Evolutionary conservation across 345 rosid genomes (phyloP).

Genomic region (Populus ilicifolia): DNA sequence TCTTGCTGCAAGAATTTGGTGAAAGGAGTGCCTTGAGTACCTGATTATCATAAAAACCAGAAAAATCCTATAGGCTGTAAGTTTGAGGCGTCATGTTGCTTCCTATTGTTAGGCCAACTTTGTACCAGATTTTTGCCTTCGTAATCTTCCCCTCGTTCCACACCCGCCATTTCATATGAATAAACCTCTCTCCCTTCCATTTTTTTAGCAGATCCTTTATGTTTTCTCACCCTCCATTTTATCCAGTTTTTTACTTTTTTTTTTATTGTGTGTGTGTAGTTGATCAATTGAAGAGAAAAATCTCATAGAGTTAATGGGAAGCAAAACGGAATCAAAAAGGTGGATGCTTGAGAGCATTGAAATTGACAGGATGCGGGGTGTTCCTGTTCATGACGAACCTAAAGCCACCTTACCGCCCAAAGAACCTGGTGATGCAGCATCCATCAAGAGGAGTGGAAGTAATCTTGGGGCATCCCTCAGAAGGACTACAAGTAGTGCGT

Average conservation of each 20-base stretch:
- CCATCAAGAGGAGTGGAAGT: not conserved
- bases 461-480: conserved; percentile 16
- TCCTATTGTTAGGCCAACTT: not conserved
- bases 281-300: not conserved
- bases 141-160: not conserved
- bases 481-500: conserved; percentile 37
- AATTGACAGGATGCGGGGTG: conserved; percentile 47
- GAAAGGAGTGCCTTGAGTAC: too few species aligned
- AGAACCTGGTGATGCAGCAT: not conserved
- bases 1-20: too few species aligned
- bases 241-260: too few species aligned
- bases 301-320: not conserved
- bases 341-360: conserved; percentile 66
- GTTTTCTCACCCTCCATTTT: not conserved
- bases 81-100: not conserved
- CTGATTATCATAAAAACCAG: too few species aligned
- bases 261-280: too few species aligned
- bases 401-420: not conserved
- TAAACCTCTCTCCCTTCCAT: not conserved
- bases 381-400: conserved; percentile 24
- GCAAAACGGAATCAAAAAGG: conserved; percentile 31
- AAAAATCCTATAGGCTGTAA: not conserved
- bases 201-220: not conserved
- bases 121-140: not conserved
- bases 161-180: not conserved